These are phyloP conservation scores for Rhodotorula sp. DNA, from an alignment of 1,284 basidiomycete species.

Conservation along the genomic window DNA sequence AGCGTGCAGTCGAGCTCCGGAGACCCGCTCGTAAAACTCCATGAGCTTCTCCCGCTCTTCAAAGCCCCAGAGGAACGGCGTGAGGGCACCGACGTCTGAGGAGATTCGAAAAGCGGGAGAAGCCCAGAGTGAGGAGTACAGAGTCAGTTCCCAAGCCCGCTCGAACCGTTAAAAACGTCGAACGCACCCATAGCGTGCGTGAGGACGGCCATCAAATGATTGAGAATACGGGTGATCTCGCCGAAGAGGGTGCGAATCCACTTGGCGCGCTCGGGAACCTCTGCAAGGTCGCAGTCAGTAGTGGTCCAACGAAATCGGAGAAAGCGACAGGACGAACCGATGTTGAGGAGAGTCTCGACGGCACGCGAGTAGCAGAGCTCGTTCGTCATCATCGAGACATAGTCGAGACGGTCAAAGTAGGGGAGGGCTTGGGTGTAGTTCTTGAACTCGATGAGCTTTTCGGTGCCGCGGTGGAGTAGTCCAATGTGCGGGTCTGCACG, in stretches of 20 bases:
- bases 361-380: conserved; percentile 95
- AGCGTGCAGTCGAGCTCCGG: conserved; percentile 92
- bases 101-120: not conserved
- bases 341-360: conserved; percentile 97
- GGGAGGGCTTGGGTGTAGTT: conserved; percentile 91
- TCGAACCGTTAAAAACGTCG: not conserved
- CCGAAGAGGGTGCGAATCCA: conserved; percentile 98
- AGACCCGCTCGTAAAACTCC: conserved; percentile 99
- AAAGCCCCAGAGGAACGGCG: conserved; percentile 99
- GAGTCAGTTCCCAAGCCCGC: not conserved
- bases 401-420: conserved; percentile 98
- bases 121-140: not conserved
- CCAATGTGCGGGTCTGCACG: conserved; percentile 73
- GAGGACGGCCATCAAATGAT: conserved; percentile 97
- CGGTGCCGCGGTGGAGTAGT: conserved; percentile 92
- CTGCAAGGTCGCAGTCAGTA: conserved; percentile 43
- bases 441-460: conserved; percentile 99
- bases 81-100: conserved; percentile 87
- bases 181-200: conserved; percentile 73
- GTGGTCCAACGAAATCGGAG: not conserved
- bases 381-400: conserved; percentile 99
- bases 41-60: conserved; percentile 99
- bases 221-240: conserved; percentile 93
- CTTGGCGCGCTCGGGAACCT: conserved; percentile 96
- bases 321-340: conserved; percentile 49